Conservation (phyloP, 2,329 filamentous ascomycete genomes). For the Coniochaeta sp. region DNA sequence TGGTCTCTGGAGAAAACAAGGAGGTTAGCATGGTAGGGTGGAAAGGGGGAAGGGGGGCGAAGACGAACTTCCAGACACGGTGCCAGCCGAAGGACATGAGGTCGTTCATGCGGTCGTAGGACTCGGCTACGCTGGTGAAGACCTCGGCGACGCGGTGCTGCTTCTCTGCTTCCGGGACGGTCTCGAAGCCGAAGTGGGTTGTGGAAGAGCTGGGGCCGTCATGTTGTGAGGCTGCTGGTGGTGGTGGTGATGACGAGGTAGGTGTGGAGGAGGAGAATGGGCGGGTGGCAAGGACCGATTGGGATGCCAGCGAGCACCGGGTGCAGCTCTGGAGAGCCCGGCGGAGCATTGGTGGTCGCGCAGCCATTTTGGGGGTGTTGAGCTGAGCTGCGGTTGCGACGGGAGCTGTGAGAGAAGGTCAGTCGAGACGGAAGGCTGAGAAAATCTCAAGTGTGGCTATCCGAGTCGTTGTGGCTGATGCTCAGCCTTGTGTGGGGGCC, state of each 20-base stretch:
- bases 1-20: slow-evolving; percentile 59
- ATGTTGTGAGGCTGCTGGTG: slow-evolving; percentile 1
- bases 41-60: background rate
- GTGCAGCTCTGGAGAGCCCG: slow-evolving; percentile 1
- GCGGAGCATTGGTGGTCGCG: slow-evolving; percentile 1
- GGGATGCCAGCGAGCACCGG: background rate
- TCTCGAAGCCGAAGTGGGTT: slow-evolving; percentile 89
- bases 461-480: background rate
- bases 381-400: background rate
- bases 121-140: slow-evolving; percentile 89
- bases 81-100: slow-evolving; percentile 98
- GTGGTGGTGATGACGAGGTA: slow-evolving; percentile 1
- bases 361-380: slow-evolving; percentile 1
- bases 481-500: background rate
- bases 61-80: slow-evolving; percentile 72
- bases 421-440: slow-evolving; percentile 5
- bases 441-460: background rate
- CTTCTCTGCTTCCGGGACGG: slow-evolving; percentile 74
- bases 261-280: background rate
- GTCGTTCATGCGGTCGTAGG: slow-evolving; percentile 98
- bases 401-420: background rate
- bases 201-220: slow-evolving; percentile 12
- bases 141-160: slow-evolving; percentile 66
- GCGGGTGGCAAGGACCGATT: background rate
- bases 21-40: background rate